A percentile compares a stretch with the other conserved stretches of the same genome.
Evolutionary conservation across 2,329 filamentous ascomycete genomes (phyloP).

Genomic region (Diaporthe sp.): DNA sequence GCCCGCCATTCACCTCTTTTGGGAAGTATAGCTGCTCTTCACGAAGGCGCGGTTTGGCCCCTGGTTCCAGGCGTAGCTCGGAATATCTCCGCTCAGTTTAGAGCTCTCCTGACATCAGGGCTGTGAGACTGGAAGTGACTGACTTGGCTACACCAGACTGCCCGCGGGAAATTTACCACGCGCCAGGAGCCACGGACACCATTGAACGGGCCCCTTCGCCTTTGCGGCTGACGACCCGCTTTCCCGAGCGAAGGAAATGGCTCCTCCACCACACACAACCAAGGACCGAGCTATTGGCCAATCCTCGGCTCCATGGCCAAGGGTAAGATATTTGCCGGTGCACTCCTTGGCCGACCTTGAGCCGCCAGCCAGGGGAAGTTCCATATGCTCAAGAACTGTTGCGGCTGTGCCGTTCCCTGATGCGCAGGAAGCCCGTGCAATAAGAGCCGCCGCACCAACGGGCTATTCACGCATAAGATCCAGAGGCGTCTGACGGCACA

Average conservation of each 20-base stretch:
- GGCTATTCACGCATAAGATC: neutral
- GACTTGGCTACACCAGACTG: constrained; percentile 10
- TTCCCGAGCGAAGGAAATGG: neutral
- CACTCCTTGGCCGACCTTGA: neutral
- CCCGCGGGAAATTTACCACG: neutral
- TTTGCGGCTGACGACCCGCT: neutral
- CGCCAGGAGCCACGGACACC: neutral
- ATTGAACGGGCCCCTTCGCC: neutral
- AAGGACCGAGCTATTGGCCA: neutral
- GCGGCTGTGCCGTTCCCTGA: neutral
- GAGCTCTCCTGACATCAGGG: constrained; percentile 14
- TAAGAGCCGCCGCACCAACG: no score
- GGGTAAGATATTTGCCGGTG: neutral
- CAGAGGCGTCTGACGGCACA: neutral
- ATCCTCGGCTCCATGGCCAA: neutral
- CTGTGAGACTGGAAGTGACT: neutral
- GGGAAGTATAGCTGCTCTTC: neutral
- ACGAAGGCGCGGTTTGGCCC: neutral
- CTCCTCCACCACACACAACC: neutral
- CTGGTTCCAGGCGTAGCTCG: neutral
- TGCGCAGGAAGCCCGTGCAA: neutral
- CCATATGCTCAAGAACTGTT: neutral
- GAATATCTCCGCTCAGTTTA: constrained; percentile 10
- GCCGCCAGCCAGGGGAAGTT: neutral
- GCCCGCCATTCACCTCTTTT: constrained; percentile 1